phyloP scores from a whole-genome alignment of 495 filamentous ascomycete genomes.

The Podospora anserina region DNA sequence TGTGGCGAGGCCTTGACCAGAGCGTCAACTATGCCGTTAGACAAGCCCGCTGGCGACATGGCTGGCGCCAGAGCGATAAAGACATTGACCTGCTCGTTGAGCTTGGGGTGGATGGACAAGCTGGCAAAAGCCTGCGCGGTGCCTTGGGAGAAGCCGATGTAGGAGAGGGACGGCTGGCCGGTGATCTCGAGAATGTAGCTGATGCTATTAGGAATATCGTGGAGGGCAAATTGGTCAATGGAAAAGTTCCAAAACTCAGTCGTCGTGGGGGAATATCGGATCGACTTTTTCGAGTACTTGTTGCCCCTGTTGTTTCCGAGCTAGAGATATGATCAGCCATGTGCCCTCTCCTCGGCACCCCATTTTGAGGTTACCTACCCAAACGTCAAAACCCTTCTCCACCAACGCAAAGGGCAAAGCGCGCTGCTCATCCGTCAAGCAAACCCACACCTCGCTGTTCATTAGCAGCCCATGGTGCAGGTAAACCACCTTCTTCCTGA shows the following conservation, averaged over 20 bases:
- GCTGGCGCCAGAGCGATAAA: conserved; percentile 97
- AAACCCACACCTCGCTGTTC: conserved; percentile 99
- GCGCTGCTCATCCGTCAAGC: conserved; percentile 78
- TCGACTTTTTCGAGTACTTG: conserved; percentile 96
- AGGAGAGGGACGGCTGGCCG: conserved; percentile 78
- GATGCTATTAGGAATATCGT: conserved; percentile 95
- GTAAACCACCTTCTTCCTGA: conserved; percentile 85
- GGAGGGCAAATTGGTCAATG: conserved; percentile 96
- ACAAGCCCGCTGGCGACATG: conserved; percentile 90
- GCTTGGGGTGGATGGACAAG: conserved; percentile 84
- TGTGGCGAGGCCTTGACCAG: conserved; percentile 92
- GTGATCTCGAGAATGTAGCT: conserved; percentile 86
- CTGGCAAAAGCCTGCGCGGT: conserved; percentile 96
- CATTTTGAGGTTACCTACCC: conserved; percentile 53
- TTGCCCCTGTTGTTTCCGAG: conserved; percentile 96
- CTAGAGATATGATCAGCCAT: conserved; percentile 36
- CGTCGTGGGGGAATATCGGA: conserved; percentile 66
- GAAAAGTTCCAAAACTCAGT: conserved; percentile 93
- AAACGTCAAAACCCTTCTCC: conserved; percentile 92
- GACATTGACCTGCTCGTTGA: conserved; percentile 92
- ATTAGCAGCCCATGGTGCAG: conserved; percentile 95
- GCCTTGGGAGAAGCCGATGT: conserved; percentile 95
- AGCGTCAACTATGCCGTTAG: conserved; percentile 83
- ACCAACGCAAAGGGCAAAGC: conserved; percentile 86
- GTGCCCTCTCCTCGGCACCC: not conserved